Percentiles rank a stretch among this genome's conserved stretches.
Conservation (phyloP, 2,329 filamentous ascomycete species). For the Penicillium sp. region DNA sequence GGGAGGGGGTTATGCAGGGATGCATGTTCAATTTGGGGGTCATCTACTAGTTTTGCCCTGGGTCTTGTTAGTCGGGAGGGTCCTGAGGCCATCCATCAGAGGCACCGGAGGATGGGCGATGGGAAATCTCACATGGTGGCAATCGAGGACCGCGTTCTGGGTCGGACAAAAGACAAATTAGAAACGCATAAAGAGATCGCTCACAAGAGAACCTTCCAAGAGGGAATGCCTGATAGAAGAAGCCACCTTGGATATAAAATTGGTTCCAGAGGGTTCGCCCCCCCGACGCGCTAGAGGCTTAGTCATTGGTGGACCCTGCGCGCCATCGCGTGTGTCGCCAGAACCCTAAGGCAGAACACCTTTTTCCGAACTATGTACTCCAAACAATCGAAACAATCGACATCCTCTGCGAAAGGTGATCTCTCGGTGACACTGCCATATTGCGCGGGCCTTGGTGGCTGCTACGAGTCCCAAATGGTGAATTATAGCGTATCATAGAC, state of each 20-base stretch:
- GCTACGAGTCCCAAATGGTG: no score
- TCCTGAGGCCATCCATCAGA: slow-evolving; percentile 1
- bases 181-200: slow-evolving; percentile 30
- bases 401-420: no score
- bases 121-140: slow-evolving; percentile 36
- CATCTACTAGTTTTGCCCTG: slow-evolving; percentile 86
- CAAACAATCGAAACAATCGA: no score
- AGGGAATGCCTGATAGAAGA: slow-evolving; percentile 22
- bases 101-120: slow-evolving; percentile 9
- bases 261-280: slow-evolving; percentile 29
- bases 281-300: slow-evolving; percentile 24
- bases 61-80: neutral
- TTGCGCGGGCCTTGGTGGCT: no score
- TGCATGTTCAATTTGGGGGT: slow-evolving; percentile 83
- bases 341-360: neutral
- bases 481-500: no score
- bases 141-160: slow-evolving; percentile 36
- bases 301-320: slow-evolving; percentile 16
- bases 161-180: slow-evolving; percentile 29
- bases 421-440: no score
- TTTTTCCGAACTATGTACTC: no score
- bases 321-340: neutral
- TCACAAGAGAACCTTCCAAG: slow-evolving; percentile 10
- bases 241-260: slow-evolving; percentile 29
- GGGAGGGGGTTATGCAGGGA: slow-evolving; percentile 87